A percentile compares a stretch with the other conserved stretches of the same genome.
These are phyloP conservation scores for Aspergillus niger DNA, from an alignment of 2,329 filamentous ascomycete genomes.

Conservation along the genomic window DNA sequence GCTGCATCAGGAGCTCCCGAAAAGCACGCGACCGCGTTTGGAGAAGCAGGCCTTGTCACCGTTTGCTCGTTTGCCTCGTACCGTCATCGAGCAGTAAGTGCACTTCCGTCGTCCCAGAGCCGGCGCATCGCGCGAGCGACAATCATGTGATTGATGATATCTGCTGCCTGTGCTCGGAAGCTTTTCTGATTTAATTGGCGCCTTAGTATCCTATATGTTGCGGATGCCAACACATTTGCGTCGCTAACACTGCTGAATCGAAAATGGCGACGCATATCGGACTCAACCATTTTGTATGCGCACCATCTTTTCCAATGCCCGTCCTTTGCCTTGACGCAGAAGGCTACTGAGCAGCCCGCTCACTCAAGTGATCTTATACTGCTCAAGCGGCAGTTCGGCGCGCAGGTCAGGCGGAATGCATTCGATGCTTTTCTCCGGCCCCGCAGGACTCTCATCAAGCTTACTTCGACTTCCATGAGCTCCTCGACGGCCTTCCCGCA, in stretches of 20 bases:
- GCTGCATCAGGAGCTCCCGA: constrained; percentile 11
- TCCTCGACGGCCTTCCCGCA: constrained; percentile 77
- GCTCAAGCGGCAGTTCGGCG: constrained; percentile 67
- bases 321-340: constrained; percentile 43
- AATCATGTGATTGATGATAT: constrained; percentile 1
- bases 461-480: constrained; percentile 81
- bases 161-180: constrained; percentile 1
- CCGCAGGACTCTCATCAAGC: constrained; percentile 69
- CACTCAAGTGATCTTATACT: constrained; percentile 55
- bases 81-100: constrained; percentile 35
- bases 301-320: constrained; percentile 49
- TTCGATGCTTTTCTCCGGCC: constrained; percentile 76
- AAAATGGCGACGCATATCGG: constrained; percentile 47
- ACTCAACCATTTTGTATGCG: constrained; percentile 48
- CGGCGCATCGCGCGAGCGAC: not conserved
- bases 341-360: constrained; percentile 33
- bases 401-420: constrained; percentile 73
- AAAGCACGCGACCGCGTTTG: constrained; percentile 7
- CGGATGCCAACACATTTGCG: constrained; percentile 51
- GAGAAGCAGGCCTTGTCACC: constrained; percentile 14
- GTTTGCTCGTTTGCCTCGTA: constrained; percentile 30
- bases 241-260: constrained; percentile 49
- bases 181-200: constrained; percentile 23
- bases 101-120: constrained; percentile 5
- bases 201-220: constrained; percentile 49